These are phyloP conservation scores for Curvularia sp. DNA, from an alignment of 2,329 filamentous ascomycete genomes.

Conservation along the genomic window DNA sequence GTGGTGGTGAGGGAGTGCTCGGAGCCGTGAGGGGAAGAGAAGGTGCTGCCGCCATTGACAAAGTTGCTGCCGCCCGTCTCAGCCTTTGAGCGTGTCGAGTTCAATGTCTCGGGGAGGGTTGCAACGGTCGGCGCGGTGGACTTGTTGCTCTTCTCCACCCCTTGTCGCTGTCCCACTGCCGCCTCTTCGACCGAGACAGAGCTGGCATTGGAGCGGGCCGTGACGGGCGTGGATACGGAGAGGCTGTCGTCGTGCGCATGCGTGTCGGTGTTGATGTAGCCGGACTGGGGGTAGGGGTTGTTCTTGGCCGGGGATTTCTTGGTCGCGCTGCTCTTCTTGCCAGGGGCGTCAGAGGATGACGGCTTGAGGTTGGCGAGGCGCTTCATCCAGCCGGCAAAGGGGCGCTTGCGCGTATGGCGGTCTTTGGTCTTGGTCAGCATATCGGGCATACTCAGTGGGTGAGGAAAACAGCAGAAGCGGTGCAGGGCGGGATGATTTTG, in stretches of 20 bases:
- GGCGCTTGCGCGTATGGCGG: slow-evolving; percentile 76
- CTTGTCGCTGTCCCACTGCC: slow-evolving; percentile 56
- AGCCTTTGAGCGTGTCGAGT: slow-evolving; percentile 81
- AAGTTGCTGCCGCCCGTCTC: slow-evolving; percentile 73
- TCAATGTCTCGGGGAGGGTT: slow-evolving; percentile 79
- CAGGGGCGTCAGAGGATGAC: slow-evolving; percentile 66
- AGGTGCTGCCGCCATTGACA: slow-evolving; percentile 74
- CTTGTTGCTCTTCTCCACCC: slow-evolving; percentile 69
- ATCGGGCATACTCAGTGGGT: slow-evolving; percentile 1
- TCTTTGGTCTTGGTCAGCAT: slow-evolving; percentile 61
- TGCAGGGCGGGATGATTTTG: slow-evolving; percentile 6
- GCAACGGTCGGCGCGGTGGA: slow-evolving; percentile 81
- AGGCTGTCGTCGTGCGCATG: slow-evolving; percentile 46
- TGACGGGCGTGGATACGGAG: slow-evolving; percentile 60
- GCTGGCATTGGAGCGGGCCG: slow-evolving; percentile 53
- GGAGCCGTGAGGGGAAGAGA: slow-evolving; percentile 82
- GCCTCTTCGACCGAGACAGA: slow-evolving; percentile 67
- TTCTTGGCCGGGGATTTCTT: slow-evolving; percentile 76
- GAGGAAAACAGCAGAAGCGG: slow-evolving; percentile 5
- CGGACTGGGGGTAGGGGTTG: slow-evolving; percentile 90
- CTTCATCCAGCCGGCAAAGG: slow-evolving; percentile 94
- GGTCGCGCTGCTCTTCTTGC: slow-evolving; percentile 50
- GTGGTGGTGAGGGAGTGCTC: slow-evolving; percentile 83
- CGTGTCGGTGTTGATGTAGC: slow-evolving; percentile 61
- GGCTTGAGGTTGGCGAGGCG: slow-evolving; percentile 89